Evolutionary conservation across 306 rosid species (phyloP), one percentile per base, ranked within the genome.

Genomic region (Mimosa bimucronata): DNA sequence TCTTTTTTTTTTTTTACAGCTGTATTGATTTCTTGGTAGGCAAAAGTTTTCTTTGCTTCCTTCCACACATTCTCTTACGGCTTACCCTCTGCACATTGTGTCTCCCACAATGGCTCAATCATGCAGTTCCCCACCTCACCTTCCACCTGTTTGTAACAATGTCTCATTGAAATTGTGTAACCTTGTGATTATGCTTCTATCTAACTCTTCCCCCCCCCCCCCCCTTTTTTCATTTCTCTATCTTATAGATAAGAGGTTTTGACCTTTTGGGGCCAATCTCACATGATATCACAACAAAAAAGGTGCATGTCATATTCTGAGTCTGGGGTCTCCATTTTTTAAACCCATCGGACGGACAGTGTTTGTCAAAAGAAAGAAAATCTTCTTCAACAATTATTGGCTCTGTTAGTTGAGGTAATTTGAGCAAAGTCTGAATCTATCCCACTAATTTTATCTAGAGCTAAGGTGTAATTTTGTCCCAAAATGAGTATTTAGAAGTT

Each of bases 1-100:
- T n/a, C n/a, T n/a, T n/a, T n/a, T n/a, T n/a, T 80, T 86, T 91
- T 91, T 67, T 62, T 79, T 80, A 90, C 90, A 90, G 94, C 97
- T 94, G 97, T 88, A 79, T 80, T 81, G 81, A 66, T 64, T 77
- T 55, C n/a, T 42, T 70, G 40, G 66, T 80, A 57, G 60, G 73
- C 71, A 70, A 83, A 83, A 61, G 40, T 18, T 21, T 66, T 65
- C 45, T 85, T 83, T 87, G 85, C 87, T 80, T 80, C 80, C 77
- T 73, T 82, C 78, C 81, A 44, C 80, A 78, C 89, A 91, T 84
- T 83, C 87, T 80, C 60, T 82, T n/a, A n/a, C n/a, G n/a, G n/a
- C n/a, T n/a, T 77, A 48, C 85, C 88, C 77, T 82, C 78, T 87
- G 86, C 91, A 84, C 92, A 84, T 73, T 88, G 81, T 57, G 81